These are phyloP conservation scores for Penicillium sp. DNA, from an alignment of 2,329 filamentous ascomycete species.

Conservation along the genomic window DNA sequence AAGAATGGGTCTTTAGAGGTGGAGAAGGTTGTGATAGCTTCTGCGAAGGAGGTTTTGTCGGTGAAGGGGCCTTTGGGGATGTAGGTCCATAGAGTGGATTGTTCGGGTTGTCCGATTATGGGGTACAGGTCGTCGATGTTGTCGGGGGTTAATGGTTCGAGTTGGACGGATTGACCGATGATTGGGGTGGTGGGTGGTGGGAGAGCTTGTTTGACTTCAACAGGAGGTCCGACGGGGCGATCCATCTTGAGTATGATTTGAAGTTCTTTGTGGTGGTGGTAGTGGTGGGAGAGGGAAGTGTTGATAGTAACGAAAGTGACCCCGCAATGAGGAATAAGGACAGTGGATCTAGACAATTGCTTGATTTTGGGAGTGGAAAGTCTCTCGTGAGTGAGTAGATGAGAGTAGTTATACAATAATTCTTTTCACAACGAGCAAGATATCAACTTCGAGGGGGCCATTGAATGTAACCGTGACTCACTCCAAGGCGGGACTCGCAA, in stretches of 20 bases:
- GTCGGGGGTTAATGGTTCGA: slow-evolving; percentile 28
- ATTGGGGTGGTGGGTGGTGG: slow-evolving; percentile 20
- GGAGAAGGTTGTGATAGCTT: slow-evolving; percentile 29
- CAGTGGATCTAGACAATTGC: not conserved
- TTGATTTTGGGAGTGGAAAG: not conserved
- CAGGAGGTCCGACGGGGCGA: slow-evolving; percentile 15
- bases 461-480: not conserved
- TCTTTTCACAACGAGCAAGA: too few relatives aligned
- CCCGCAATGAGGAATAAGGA: not conserved
- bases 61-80: slow-evolving; percentile 41
- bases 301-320: not conserved
- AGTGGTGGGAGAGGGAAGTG: not conserved
- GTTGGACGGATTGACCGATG: slow-evolving; percentile 23
- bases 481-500: not conserved
- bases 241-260: slow-evolving; percentile 5
- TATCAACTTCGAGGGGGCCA: too few relatives aligned
- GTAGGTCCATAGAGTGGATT: slow-evolving; percentile 45
- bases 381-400: not conserved
- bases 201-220: slow-evolving; percentile 16
- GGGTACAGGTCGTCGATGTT: slow-evolving; percentile 34
- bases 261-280: not conserved
- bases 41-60: slow-evolving; percentile 37
- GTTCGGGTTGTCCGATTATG: slow-evolving; percentile 26
- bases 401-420: too few relatives aligned
- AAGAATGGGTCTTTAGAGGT: slow-evolving; percentile 44